Base-by-base conservation (phyloP, 2,329 filamentous ascomycete genomes). In the Xylaria sp. region DNA sequence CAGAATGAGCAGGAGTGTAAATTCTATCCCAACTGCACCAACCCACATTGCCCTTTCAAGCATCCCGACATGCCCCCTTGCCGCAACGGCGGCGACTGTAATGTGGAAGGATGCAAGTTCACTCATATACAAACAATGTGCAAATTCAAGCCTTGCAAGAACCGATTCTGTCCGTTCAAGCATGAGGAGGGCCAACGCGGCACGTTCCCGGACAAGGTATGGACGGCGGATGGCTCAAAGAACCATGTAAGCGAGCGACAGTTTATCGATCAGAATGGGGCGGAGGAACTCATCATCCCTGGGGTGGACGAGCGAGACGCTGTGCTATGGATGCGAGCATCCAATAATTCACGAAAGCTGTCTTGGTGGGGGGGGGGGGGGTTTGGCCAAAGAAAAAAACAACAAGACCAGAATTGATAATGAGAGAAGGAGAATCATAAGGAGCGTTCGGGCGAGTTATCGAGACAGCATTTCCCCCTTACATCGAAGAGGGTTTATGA, bases 131-230 rank as follows among this genome's bases (percentile, higher is more conserved):
- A 89, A 76, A 91, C 89, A 50, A 86, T 90, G 76, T 99, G 95
- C 88, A 93, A 89, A 75, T 98, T 91, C 80, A 94, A 89, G 70
- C 95, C 94, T 0, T 99, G 95, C 78, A 86, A 92, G 67, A 97
- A 97, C 79, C 86, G 90, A n/a, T 85, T 82, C 70, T 99, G 95
- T 76, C 84, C 89, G 4, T 98, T 92, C 80, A 93, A 93, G 77
- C 95, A 99, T 77, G 90, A 89, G 42, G 92, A 96, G 57, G 95
- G 94, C 12, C 95, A 99, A 80, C 88, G 92, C 70, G 92, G 91
- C 53, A 87, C 86, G 14, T 94, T 93, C 78, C 86, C 89, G 64
- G 92, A 96, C 76, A 97, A 96, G 79, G 92, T 96, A 28, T 98
- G 94, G 94, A 93, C 89, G 17, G 86, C 92, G 2, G 85, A 84